A percentile compares a stretch with the other conserved stretches of the same genome.
phyloP scores from a whole-genome alignment of 2,329 filamentous ascomycete genomes.

The Grosmannia clavigera region DNA sequence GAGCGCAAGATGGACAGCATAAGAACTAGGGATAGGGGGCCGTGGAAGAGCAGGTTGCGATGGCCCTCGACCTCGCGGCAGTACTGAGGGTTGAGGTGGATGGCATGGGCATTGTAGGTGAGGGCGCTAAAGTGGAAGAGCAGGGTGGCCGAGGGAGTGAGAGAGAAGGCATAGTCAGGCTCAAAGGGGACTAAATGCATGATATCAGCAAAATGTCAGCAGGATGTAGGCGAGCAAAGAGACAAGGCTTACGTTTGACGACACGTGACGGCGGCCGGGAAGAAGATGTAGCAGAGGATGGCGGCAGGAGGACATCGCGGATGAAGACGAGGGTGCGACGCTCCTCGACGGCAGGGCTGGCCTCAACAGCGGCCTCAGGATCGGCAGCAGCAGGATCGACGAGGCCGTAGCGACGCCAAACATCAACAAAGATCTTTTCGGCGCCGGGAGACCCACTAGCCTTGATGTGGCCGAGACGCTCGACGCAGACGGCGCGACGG shows the following conservation, averaged over 20 bases:
- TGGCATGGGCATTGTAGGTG: conserved; percentile 83
- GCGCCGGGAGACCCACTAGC: conserved; percentile 11
- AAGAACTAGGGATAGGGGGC: conserved; percentile 66
- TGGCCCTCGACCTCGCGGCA: conserved; percentile 62
- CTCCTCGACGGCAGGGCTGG: conserved; percentile 28
- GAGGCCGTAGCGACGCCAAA: conserved; percentile 25
- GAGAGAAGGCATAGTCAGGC: conserved; percentile 29
- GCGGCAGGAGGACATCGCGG: conserved; percentile 14
- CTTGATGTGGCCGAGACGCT: conserved; percentile 21
- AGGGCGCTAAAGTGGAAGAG: conserved; percentile 87
- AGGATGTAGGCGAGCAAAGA: neutral
- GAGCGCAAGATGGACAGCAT: conserved; percentile 55
- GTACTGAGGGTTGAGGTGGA: conserved; percentile 71
- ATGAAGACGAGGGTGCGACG: conserved; percentile 41
- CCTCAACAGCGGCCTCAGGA: conserved; percentile 6
- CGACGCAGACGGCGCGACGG: conserved; percentile 28
- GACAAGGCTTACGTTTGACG: conserved; percentile 14
- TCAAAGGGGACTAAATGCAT: conserved; percentile 19
- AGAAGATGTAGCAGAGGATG: neutral
- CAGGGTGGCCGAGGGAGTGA: conserved; percentile 56
- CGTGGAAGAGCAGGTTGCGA: conserved; percentile 67
- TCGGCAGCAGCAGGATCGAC: neutral
- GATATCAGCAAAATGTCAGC: neutral
- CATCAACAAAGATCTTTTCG: conserved; percentile 39
- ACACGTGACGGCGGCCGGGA: conserved; percentile 1